Base-by-base conservation (phyloP, 148 eudicot species). In the Silene conica region DNA sequence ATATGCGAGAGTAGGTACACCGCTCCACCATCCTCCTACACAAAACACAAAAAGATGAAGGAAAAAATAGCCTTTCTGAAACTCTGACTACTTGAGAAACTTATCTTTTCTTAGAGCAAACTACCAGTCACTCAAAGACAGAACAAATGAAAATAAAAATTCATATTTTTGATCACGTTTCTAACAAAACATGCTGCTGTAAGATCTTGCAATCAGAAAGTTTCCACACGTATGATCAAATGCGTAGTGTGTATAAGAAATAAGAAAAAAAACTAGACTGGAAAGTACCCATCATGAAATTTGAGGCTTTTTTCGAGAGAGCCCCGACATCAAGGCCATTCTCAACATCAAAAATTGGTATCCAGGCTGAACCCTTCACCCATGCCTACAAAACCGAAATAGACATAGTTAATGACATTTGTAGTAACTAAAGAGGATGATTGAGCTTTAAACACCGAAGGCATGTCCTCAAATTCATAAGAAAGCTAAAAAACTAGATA, bases 21-120 rank as follows among this genome's bases (percentile, higher is more conserved):
- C 98, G 76, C 98, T 95, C 98, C 98, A 95, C 98, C 98, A 95
- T 74, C 98, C 97, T 80, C 98, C 98, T 92, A 77, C 81, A 83
- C 20, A 77, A 73, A 71, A 78, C 34, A 46, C 38, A 62, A 70
- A 52, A 16, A 38, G 43, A 38, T 38, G 19, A 79, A 21, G 22
- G 18, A 50, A 68, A 16, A 52, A 34, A 19, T 2, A 31, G 11
- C 76, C 22, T 48, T 22, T 41, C 18, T 23, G 31, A 38, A 38
- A 38, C 43, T 38, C 43, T 38, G 9, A 46, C 59, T 19, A 3
- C 58, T 58, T 45, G 15, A 50, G 22, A 31, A 22, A 62, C 46
- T 25, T 57, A 5, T 6, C n/a, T 10, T 23, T 14, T 28, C 41
- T 34, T 5, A 34, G 41, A 34, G 41, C 41, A 34, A 23, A 43